Conservation (phyloP, 208 protist species). For the Acanthamoeba lenticulata region DNA sequence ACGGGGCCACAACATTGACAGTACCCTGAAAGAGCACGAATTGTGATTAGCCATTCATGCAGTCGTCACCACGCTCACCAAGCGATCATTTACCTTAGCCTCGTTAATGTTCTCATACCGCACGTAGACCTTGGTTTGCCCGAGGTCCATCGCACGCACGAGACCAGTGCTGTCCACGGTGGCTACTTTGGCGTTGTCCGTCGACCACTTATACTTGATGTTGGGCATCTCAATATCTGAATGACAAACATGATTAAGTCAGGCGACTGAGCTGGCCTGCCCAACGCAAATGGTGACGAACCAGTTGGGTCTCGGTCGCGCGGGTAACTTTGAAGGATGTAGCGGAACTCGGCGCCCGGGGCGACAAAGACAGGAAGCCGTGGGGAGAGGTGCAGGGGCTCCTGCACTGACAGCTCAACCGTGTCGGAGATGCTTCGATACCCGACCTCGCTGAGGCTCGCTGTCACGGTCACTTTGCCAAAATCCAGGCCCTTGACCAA, state of each 20-base stretch:
- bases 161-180: constrained; percentile 10
- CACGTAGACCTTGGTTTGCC: constrained; percentile 7
- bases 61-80: too few species aligned
- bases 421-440: constrained; percentile 11
- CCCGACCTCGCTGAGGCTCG: constrained; percentile 36
- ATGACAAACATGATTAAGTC: not conserved
- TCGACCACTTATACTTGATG: constrained; percentile 57
- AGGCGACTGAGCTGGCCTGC: not conserved
- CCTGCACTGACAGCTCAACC: constrained; percentile 48
- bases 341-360: constrained; percentile 27
- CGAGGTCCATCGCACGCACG: constrained; percentile 35
- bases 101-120: constrained; percentile 66
- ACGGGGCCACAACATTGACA: constrained; percentile 55
- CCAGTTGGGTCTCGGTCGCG: constrained; percentile 30
- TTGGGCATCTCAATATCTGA: constrained; percentile 59
- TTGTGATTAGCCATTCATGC: not conserved
- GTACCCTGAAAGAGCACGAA: not conserved
- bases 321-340: constrained; percentile 35
- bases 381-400: constrained; percentile 57
- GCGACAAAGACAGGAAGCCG: constrained; percentile 47
- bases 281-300: not conserved
- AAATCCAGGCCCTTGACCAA: constrained; percentile 58
- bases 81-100: constrained; percentile 28
- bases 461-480: constrained; percentile 60
- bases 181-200: constrained; percentile 12